Evolutionary conservation across 257 asterid species (phyloP).

Genomic region (Solanum pinnatisectum): DNA sequence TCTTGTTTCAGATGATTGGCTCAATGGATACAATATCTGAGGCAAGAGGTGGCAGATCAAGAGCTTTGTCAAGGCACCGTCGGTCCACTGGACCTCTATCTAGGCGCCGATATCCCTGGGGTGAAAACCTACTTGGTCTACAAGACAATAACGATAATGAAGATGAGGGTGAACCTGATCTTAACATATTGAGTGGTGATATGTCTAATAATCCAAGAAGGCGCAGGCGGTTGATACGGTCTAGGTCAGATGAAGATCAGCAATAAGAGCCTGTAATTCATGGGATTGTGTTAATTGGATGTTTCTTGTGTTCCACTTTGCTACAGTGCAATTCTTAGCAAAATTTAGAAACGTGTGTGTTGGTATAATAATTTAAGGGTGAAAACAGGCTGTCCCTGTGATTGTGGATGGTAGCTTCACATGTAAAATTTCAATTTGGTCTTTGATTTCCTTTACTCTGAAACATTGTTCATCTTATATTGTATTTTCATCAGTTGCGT

Average conservation of each 20-base stretch:
- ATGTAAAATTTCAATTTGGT: not conserved
- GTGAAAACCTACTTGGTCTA: conserved; percentile 60
- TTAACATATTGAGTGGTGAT: conserved; percentile 25
- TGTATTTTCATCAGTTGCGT: not conserved
- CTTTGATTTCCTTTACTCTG: not conserved
- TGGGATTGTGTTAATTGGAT: not conserved
- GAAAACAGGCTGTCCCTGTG: not conserved
- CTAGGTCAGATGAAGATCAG: conserved; percentile 32
- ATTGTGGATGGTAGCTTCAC: not conserved
- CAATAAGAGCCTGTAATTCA: conserved; percentile 7
- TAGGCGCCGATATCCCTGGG: conserved; percentile 74
- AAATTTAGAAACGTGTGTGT: not conserved
- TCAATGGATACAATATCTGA: conserved; percentile 51
- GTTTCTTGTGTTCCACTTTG: not conserved
- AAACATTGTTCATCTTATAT: not conserved
- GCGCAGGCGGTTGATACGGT: conserved; percentile 51
- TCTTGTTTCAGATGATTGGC: conserved; percentile 81
- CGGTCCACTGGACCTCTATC: conserved; percentile 39
- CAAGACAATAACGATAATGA: conserved; percentile 22
- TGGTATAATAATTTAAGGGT: not conserved
- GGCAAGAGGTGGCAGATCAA: conserved; percentile 52
- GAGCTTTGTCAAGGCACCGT: conserved; percentile 54
- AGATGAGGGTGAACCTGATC: conserved; percentile 19
- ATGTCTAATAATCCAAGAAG: conserved; percentile 25
- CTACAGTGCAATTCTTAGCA: not conserved